phyloP scores from a whole-genome alignment of 2,329 filamentous ascomycete species.

The Saccharata proteae region DNA sequence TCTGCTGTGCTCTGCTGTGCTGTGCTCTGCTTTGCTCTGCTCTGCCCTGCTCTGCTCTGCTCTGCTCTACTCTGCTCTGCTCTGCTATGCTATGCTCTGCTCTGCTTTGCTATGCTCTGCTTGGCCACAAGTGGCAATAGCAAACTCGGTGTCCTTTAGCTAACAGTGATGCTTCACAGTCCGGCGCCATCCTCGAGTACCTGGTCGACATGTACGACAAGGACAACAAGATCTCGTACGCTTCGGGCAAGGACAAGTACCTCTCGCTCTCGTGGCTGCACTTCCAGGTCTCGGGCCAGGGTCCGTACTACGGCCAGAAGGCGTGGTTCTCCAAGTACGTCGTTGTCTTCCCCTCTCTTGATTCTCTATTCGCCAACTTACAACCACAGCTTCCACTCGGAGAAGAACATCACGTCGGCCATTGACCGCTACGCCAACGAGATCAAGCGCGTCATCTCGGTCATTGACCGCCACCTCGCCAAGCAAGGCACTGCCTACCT shows the following conservation, averaged over 20 bases:
- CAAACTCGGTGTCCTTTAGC: no score
- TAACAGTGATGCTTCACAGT: conserved; percentile 9
- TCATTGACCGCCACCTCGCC: conserved; percentile 30
- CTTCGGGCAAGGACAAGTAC: conserved; percentile 19
- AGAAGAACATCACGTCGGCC: conserved; percentile 29
- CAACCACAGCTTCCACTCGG: conserved; percentile 29
- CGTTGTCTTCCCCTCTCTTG: no score
- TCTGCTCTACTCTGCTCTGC: conserved; percentile 1
- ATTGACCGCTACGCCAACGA: conserved; percentile 34
- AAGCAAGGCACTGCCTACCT: conserved; percentile 24
- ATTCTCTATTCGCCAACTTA: no score
- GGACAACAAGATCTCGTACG: conserved; percentile 25
- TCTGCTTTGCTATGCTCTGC: not conserved
- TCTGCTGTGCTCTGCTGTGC: not conserved
- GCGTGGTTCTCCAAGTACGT: conserved; percentile 25
- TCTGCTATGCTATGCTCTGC: not conserved
- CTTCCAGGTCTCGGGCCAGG: conserved; percentile 35
- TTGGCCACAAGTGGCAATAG: not conserved
- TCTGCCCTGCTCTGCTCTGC: not conserved
- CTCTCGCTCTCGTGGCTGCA: conserved; percentile 32
- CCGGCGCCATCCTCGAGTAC: conserved; percentile 33
- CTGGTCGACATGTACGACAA: conserved; percentile 34
- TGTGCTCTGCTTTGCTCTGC: not conserved
- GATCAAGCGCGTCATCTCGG: conserved; percentile 30
- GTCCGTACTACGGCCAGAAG: conserved; percentile 32